These are phyloP conservation scores for Crucihimalaya himalaica DNA, from an alignment of 345 rosid genomes.

Conservation along the genomic window DNA sequence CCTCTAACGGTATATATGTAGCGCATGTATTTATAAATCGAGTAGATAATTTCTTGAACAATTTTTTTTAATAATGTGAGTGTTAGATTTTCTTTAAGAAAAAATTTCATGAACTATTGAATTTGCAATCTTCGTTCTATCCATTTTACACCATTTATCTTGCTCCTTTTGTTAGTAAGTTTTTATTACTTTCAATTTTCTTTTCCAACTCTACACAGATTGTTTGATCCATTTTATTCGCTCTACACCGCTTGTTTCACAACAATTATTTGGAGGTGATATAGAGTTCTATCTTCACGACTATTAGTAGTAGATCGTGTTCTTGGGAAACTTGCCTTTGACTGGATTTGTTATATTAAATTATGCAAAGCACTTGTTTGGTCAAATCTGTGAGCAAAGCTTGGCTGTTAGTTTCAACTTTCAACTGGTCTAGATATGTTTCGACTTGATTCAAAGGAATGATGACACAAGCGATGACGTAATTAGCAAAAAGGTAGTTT, in stretches of 20 bases:
- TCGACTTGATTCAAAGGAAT: not conserved
- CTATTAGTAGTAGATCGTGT: not conserved
- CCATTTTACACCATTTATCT: not conserved
- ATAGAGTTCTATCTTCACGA: not conserved
- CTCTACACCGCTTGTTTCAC: not conserved
- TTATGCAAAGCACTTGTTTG: slow-evolving; percentile 11
- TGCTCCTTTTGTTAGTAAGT: not conserved
- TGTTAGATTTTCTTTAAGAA: too few species aligned
- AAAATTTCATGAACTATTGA: too few species aligned
- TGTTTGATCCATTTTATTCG: not conserved
- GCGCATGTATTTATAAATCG: too few species aligned
- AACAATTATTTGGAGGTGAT: not conserved
- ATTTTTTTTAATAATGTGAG: too few species aligned
- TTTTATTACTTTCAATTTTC: not conserved
- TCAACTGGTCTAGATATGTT: slow-evolving; percentile 15
- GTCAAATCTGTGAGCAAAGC: slow-evolving; percentile 1
- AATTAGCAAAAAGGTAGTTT: slow-evolving; percentile 21
- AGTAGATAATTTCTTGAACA: too few species aligned
- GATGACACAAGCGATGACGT: slow-evolving; percentile 34
- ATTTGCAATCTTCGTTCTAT: not conserved
- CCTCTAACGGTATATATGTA: too few species aligned
- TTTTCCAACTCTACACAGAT: not conserved
- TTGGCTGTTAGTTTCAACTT: not conserved
- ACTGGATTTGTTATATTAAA: not conserved
- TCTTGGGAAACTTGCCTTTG: slow-evolving; percentile 11